Evolutionary conservation across 192 early-diverging fungal species (phyloP), one percentile per base, ranked within the genome.

Genomic region (Umbelopsis sp.): DNA sequence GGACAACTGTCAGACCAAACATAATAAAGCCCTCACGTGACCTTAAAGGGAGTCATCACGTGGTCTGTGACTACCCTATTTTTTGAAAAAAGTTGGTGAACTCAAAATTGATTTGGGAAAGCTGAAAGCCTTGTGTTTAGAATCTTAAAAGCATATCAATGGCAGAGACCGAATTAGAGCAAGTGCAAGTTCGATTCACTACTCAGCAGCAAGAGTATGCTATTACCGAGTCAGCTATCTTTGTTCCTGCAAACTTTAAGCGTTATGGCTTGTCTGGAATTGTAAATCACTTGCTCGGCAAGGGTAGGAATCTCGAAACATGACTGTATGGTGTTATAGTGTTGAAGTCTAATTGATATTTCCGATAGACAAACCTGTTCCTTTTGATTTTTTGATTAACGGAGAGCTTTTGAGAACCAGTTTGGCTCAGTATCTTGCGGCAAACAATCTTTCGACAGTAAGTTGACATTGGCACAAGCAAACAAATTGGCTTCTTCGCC

Each of bases 301-400:
- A 49, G 7, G 75, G 78, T 83, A 76, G 66, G 20, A 64, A 65
- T 12, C 12, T 22, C 21, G 45, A 48, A 23, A 47, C 13, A 20
- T n/a, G 3, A 2, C 30, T 23, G 48, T 20, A 41, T 10, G 10
- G 37, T 41, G 5, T 41, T 1, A 41, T 6, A 18, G 6, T 44
- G 20, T 20, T 66, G 15, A 3, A 12, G 25, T 47, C 70, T 69
- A 12, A 41, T 41, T 44, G 53, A 30, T 25, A 18, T 20, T 49
- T n/a, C 33, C 15, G 44, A 67, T 73, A 93, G 90, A 90, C 23
- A 87, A 74, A 58, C 91, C 92, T 12, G 78, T 93, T 16, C 93
- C 95, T 21, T 98, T 98, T 78, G 93, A 97, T 71, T 98, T 99
- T 79, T 79, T 99, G 69, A 88, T 94, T 30, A 91, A 95, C 69